Evolutionary conservation across 2,329 filamentous ascomycete species (phyloP), one percentile per base, ranked within the genome.

Genomic region (Nigrospora osmanthi): DNA sequence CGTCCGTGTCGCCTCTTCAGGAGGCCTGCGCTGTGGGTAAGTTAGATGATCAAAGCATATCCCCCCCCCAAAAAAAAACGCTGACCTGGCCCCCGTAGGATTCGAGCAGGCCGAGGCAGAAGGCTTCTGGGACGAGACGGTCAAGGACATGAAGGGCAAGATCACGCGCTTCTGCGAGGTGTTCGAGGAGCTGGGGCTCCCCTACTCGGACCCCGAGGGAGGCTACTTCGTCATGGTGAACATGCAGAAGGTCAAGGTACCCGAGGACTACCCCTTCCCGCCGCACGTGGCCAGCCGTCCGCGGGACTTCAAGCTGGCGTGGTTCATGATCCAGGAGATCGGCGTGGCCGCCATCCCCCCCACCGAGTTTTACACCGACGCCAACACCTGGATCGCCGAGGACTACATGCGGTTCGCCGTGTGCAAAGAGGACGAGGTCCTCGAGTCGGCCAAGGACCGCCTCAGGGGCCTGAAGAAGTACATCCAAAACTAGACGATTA

Each of bases 181-280:
- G 35, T 91, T 86, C 71, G 72, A 80, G 41, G 87, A 91, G 67
- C 75, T 91, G 7, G 78, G 74, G 14, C 72, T 91, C 41, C 85
- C 85, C 4, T 95, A 91, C 70, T 91, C 88, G 1, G 85, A 95
- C 48, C 93, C 93, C 5, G 90, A 98, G 65, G 93, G 93, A 43
- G 93, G 93, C 16, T 98, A 98, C 72, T 98, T 98, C 61, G 88
- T 98, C 35, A 80, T 98, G 43, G 93, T 88, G 52, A 98, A 98
- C 70, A 83, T 97, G 75, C 74, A 80, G 46, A 90, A 91, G 61
- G 88, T 98, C 46, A 81, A 86, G 61, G 63, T 98, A 6, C 93
- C 93, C 0, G 76, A 75, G 5, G 82, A 83, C 61, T 98, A 97
- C 64, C 78, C 84, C 0, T 97, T 97, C 72, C 93, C 93, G 28